Evolutionary conservation across 345 rosid genomes (phyloP).

Genomic region (Hibiscus syriacus): DNA sequence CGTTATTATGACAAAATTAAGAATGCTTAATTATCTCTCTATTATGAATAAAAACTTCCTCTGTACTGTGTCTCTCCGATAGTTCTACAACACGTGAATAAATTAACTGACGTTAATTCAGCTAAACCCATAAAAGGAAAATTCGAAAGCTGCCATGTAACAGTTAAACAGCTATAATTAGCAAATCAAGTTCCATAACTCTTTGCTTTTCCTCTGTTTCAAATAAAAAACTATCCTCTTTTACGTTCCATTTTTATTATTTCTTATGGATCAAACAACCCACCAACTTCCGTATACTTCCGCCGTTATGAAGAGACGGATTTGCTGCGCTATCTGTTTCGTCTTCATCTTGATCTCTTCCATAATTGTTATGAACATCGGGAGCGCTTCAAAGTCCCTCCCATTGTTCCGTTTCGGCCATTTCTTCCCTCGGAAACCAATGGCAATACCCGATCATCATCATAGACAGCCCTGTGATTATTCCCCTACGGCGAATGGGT

Average conservation of each 20-base stretch:
- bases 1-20: no score
- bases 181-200: background rate
- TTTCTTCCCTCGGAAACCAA: constrained; percentile 7
- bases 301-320: constrained; percentile 29
- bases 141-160: no score
- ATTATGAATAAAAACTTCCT: no score
- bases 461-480: constrained; percentile 40
- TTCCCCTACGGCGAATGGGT: constrained; percentile 68
- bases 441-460: background rate
- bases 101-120: no score
- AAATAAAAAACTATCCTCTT: background rate
- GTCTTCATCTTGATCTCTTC: constrained; percentile 34
- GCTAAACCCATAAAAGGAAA: no score
- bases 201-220: background rate
- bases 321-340: constrained; percentile 17
- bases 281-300: constrained; percentile 15
- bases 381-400: constrained; percentile 7
- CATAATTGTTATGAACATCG: constrained; percentile 17
- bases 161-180: no score
- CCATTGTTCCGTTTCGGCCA: constrained; percentile 18
- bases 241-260: no score
- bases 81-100: no score
- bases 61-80: no score
- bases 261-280: constrained; percentile 26
- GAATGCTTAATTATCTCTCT: no score